Base-by-base conservation (phyloP, 192 early-diverging fungal species). In the Geosiphon pyriformis region DNA sequence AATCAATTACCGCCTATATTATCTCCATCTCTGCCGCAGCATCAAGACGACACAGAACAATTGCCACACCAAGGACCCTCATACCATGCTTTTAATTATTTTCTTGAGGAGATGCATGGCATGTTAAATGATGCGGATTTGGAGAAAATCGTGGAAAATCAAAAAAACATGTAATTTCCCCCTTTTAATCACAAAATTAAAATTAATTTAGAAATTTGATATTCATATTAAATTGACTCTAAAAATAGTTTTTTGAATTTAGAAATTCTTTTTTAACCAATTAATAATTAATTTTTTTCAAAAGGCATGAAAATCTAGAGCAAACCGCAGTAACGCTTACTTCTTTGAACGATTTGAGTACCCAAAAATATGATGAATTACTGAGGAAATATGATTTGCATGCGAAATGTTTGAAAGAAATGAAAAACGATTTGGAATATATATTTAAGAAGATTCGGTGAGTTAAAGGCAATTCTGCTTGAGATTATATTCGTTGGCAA, bases 381-480 rank as follows among this genome's bases (percentile, higher is more conserved):
- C 23, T 25, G 4, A 63, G 50, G 33, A 63, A 63, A 47, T 49
- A 50, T 63, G 61, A 63, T 30, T 31, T n/a, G 20, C 42, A 63
- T 32, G 20, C 61, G 31, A 63, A 63, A 51, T 51, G 48, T 63
- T 35, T 63, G 4, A 63, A 63, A 34, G 61, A 63, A 25, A 63
- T 63, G 61, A 63, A 63, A 63, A 10, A 27, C 32, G 61, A 63
- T 49, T 33, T 63, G 30, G 61, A 63, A 33, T 63, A 63, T 51
- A 63, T 63, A 32, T 63, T 63, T 51, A 63, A 63, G 37, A 63
- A 63, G 30, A 17, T 63, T 50, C 47, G 47, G 61, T 63, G 46
- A 22, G 3, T 59, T 42, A 37, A 12, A 15, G n/a, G 33, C 11
- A 2, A 34, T 17, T 42, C 1, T 42, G 33, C n/a, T 34, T 33